phyloP scores from a whole-genome alignment of 1,139 yeast species.

The Waltiozyma sp. region DNA sequence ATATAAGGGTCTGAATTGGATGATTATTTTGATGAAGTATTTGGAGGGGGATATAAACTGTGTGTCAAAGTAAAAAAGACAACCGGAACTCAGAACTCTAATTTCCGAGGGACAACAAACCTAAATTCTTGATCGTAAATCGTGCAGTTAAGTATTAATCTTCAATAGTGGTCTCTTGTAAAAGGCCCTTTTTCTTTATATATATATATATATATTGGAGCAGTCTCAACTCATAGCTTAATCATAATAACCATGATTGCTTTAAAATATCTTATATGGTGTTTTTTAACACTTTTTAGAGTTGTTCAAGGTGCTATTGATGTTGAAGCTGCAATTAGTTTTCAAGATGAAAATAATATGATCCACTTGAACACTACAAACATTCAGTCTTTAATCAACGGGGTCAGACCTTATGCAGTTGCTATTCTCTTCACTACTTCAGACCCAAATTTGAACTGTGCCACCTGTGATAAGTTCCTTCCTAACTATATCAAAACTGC shows the following conservation, averaged over 20 bases:
- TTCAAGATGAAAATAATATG: constrained; percentile 1
- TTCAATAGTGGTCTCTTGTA: too few species aligned
- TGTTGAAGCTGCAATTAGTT: background rate
- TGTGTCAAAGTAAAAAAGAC: too few species aligned
- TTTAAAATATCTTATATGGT: background rate
- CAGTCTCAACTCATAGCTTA: background rate
- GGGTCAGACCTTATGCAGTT: constrained; percentile 31
- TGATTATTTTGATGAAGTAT: too few species aligned
- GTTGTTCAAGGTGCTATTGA: background rate
- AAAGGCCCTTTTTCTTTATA: too few species aligned
- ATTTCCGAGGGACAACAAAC: too few species aligned
- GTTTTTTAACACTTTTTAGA: background rate
- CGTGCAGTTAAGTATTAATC: too few species aligned
- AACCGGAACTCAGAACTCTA: too few species aligned
- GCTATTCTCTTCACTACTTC: constrained; percentile 36
- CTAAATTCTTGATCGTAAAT: too few species aligned
- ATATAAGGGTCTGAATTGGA: too few species aligned
- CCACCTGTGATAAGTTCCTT: constrained; percentile 30
- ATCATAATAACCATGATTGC: background rate
- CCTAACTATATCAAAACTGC: constrained; percentile 31
- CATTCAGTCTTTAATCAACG: constrained; percentile 20
- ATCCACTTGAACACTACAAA: constrained; percentile 18
- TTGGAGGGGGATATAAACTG: too few species aligned
- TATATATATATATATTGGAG: too few species aligned
- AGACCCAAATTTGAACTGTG: constrained; percentile 28